phyloP scores from a whole-genome alignment of 768 basidiomycete genomes.

The Rhodotorula toruloides region DNA sequence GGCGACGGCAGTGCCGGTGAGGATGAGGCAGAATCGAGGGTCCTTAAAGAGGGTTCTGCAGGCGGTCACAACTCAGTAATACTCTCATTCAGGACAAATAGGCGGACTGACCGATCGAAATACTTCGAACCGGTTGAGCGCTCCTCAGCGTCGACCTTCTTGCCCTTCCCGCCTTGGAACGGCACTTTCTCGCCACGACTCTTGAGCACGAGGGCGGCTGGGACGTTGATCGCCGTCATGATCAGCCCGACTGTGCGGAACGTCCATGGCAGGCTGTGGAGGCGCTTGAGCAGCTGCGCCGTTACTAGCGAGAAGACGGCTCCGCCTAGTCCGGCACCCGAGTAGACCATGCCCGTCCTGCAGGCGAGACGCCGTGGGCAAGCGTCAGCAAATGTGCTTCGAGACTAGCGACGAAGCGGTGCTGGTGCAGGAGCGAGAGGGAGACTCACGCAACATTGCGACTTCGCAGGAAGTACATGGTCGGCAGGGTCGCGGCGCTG shows the following conservation, averaged over 20 bases:
- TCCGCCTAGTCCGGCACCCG: conserved; percentile 41
- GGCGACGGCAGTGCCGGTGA: conserved; percentile 28
- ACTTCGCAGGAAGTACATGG: conserved; percentile 36
- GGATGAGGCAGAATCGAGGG: conserved; percentile 26
- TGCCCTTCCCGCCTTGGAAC: not conserved
- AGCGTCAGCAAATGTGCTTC: too few species aligned
- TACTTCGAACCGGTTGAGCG: conserved; percentile 39
- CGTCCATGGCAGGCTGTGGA: conserved; percentile 38
- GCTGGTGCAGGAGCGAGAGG: too few species aligned
- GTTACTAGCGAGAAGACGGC: conserved; percentile 33
- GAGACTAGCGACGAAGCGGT: too few species aligned
- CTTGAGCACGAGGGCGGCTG: conserved; percentile 1
- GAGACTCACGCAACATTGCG: conserved; percentile 35
- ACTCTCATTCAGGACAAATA: too few species aligned
- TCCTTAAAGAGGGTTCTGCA: conserved; percentile 32
- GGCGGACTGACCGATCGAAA: too few species aligned
- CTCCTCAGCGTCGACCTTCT: too few species aligned
- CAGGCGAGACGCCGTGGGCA: too few species aligned
- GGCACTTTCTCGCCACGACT: conserved; percentile 12
- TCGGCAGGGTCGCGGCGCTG: conserved; percentile 26
- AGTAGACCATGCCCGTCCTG: conserved; percentile 36
- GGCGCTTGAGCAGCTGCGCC: conserved; percentile 23
- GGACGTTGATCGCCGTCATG: conserved; percentile 1
- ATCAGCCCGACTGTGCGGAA: conserved; percentile 28
- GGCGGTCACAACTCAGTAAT: too few species aligned